A percentile compares a stretch with the other conserved stretches of the same genome.
These are phyloP conservation scores for Capsicum pubescens DNA, from an alignment of 257 asterid genomes.

Conservation along the genomic window DNA sequence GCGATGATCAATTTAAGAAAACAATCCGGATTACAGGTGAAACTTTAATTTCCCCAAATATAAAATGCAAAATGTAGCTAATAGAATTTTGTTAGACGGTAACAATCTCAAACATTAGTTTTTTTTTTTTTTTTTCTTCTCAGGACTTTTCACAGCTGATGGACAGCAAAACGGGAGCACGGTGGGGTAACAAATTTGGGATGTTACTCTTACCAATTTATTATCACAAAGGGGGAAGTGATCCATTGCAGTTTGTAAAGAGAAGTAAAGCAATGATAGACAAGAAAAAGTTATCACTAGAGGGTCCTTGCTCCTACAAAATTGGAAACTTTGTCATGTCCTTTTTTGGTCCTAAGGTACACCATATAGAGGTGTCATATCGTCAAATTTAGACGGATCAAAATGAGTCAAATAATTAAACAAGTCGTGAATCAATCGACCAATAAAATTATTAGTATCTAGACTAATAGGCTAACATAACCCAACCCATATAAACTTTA, in stretches of 20 bases:
- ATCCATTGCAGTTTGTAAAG: conserved; percentile 64
- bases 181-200: conserved; percentile 80
- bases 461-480: not conserved
- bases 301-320: conserved; percentile 68
- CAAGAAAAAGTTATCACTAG: conserved; percentile 75
- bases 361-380: not conserved
- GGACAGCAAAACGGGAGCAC: conserved; percentile 37
- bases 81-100: not conserved
- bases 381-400: not conserved
- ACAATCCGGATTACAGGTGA: conserved; percentile 73
- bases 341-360: conserved; percentile 66
- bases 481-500: not conserved
- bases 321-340: conserved; percentile 49
- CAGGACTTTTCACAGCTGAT: conserved; percentile 63
- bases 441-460: no score
- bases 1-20: conserved; percentile 83
- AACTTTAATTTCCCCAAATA: not conserved
- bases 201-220: conserved; percentile 66
- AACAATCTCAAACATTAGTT: not conserved
- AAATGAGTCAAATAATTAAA: not conserved
- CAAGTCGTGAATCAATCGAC: not conserved
- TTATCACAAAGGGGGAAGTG: conserved; percentile 47
- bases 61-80: not conserved
- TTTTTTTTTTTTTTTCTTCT: not conserved
- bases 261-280: conserved; percentile 79